These are phyloP conservation scores for Xylaria sp. DNA, from an alignment of 2,329 filamentous ascomycete genomes.

Conservation along the genomic window DNA sequence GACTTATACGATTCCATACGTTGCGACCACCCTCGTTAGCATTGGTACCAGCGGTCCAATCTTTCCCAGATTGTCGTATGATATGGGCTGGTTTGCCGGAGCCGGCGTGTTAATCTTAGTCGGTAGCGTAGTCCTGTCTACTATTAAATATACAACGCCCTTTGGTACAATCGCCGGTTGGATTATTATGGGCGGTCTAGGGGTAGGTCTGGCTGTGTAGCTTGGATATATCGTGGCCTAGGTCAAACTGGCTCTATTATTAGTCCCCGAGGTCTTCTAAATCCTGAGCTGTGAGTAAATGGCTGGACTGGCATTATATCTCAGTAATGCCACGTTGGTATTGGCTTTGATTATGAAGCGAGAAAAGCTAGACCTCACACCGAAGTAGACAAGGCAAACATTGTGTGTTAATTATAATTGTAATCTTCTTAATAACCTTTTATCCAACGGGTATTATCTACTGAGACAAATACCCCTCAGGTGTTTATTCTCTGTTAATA, in stretches of 20 bases:
- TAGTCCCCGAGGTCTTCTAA: conserved; percentile 2
- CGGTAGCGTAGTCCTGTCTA: conserved; percentile 8
- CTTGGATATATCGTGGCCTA: conserved; percentile 31
- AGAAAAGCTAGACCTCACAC: conserved; percentile 19
- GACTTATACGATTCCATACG: conserved; percentile 22
- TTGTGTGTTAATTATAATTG: background rate
- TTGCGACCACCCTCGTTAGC: conserved; percentile 24
- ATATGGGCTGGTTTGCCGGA: conserved; percentile 26
- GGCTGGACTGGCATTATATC: conserved; percentile 30
- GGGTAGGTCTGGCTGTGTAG: conserved; percentile 26
- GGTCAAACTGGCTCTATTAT: conserved; percentile 8
- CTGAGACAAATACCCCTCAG: too few relatives aligned
- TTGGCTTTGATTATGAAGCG: conserved; percentile 9
- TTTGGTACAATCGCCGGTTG: conserved; percentile 16
- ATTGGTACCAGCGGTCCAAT: conserved; percentile 12
- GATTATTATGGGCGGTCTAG: conserved; percentile 29
- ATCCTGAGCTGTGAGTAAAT: conserved; percentile 35
- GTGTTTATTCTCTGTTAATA: too few relatives aligned
- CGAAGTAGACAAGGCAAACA: background rate
- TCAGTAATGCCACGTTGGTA: conserved; percentile 30
- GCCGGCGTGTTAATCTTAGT: conserved; percentile 26
- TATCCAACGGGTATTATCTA: too few relatives aligned
- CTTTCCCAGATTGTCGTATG: conserved; percentile 23
- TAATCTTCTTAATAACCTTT: too few relatives aligned
- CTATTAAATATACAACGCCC: conserved; percentile 25